phyloP scores from a whole-genome alignment of 257 asterid genomes.

The Echites panduratus region DNA sequence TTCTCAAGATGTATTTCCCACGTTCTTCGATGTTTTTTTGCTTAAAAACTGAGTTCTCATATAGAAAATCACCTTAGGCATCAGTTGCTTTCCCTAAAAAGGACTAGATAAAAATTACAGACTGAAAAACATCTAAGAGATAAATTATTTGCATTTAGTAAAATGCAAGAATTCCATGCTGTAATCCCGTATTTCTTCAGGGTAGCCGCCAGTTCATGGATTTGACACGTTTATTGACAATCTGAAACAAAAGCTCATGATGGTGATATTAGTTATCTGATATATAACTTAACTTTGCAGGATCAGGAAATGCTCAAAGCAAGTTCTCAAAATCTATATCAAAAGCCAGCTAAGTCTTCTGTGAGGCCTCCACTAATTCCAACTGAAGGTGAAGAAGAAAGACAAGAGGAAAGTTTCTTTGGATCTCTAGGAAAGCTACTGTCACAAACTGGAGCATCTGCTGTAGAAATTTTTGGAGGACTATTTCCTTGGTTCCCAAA shows the following conservation, averaged over 20 bases:
- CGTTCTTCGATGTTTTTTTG: neutral
- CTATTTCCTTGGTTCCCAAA: constrained; percentile 58
- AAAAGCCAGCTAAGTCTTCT: constrained; percentile 51
- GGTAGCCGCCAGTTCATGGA: neutral
- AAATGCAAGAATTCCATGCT: neutral
- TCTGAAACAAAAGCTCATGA: neutral
- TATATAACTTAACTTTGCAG: constrained; percentile 23
- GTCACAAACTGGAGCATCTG: constrained; percentile 59
- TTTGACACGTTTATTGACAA: neutral
- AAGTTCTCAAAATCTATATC: constrained; percentile 29
- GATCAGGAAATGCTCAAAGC: constrained; percentile 37
- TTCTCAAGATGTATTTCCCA: constrained; percentile 58
- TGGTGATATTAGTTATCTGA: neutral
- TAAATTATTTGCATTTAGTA: neutral
- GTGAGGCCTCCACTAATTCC: constrained; percentile 67
- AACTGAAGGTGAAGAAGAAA: constrained; percentile 63
- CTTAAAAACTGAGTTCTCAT: neutral
- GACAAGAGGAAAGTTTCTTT: constrained; percentile 62
- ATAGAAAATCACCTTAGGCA: neutral
- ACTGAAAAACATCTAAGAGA: neutral
- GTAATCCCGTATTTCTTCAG: neutral
- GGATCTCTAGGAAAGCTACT: constrained; percentile 56
- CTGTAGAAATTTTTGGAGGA: constrained; percentile 57
- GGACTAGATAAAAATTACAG: neutral
- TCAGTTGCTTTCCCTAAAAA: neutral